phyloP scores from a whole-genome alignment of 331 rosid species.

The Ulmus americana region DNA sequence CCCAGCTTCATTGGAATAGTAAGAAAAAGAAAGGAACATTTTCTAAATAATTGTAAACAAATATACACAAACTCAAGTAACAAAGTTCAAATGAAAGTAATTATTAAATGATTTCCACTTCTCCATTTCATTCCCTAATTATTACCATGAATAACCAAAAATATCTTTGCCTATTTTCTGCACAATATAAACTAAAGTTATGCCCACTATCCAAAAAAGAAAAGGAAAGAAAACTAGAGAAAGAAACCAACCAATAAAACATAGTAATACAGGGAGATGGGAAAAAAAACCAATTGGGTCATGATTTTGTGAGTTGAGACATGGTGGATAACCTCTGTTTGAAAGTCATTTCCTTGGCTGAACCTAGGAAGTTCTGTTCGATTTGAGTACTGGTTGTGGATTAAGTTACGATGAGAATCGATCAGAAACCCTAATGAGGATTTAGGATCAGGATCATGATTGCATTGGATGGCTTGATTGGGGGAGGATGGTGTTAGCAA shows the following conservation, averaged over 20 bases:
- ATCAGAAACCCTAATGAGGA: neutral
- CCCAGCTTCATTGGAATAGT: no score
- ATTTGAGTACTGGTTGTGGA: conserved; percentile 19
- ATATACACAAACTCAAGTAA: neutral
- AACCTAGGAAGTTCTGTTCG: conserved; percentile 14
- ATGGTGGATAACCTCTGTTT: conserved; percentile 33
- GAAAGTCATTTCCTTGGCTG: conserved; percentile 22
- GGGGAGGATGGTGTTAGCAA: conserved; percentile 69
- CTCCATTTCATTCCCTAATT: conserved; percentile 31
- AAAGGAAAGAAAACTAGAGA: conserved; percentile 25
- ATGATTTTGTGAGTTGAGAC: conserved; percentile 9
- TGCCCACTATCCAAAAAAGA: conserved; percentile 24
- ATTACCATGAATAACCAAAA: conserved; percentile 27
- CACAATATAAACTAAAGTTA: conserved; percentile 35
- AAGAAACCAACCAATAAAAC: conserved; percentile 30
- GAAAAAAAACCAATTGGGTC: conserved; percentile 34
- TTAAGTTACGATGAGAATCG: neutral
- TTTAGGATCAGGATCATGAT: conserved; percentile 31
- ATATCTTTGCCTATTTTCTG: conserved; percentile 41
- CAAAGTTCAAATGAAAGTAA: conserved; percentile 17
- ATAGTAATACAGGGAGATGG: neutral
- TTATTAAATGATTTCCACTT: conserved; percentile 20
- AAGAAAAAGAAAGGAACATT: no score
- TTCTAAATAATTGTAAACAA: no score
- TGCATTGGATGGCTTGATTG: conserved; percentile 50